Evolutionary conservation across 23 red algal genomes (phyloP).

Genomic region (Gracilaria domingensis): DNA sequence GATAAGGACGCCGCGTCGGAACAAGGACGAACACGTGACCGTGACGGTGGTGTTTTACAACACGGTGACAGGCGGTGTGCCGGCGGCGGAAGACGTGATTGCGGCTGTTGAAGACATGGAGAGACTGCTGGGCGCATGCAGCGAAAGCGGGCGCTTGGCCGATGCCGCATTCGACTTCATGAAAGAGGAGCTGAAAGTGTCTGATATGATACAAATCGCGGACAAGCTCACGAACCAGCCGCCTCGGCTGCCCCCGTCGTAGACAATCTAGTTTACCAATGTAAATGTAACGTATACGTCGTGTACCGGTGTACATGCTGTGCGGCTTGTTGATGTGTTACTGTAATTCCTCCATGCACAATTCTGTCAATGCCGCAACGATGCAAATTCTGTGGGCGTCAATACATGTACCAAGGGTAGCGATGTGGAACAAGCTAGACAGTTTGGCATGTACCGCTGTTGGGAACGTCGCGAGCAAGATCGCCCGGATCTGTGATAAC

Average conservation of each 20-base stretch:
- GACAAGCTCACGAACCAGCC: neutral
- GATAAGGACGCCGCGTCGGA: neutral
- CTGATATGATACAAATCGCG: conserved; percentile 21
- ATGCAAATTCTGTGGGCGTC: too few relatives aligned
- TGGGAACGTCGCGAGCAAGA: neutral
- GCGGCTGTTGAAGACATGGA: conserved; percentile 38
- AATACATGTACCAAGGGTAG: too few relatives aligned
- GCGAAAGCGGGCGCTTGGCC: conserved; percentile 21
- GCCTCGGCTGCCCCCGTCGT: neutral
- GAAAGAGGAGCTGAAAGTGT: conserved; percentile 21
- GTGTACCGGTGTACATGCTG: too few relatives aligned
- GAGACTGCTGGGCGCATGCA: conserved; percentile 4
- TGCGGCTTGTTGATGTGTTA: too few relatives aligned
- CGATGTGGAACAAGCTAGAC: too few relatives aligned
- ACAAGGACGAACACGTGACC: conserved; percentile 20
- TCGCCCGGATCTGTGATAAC: neutral
- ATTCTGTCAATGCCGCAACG: too few relatives aligned
- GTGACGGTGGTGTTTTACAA: conserved; percentile 33
- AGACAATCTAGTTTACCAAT: too few relatives aligned
- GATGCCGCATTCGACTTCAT: conserved; percentile 39
- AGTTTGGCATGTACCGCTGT: neutral
- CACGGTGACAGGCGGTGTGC: conserved; percentile 26
- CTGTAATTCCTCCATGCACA: too few relatives aligned
- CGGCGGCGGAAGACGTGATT: conserved; percentile 20
- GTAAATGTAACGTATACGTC: too few relatives aligned